phyloP scores from a whole-genome alignment of 352 stramenopile genomes.

The Phytopythium kandeliae region DNA sequence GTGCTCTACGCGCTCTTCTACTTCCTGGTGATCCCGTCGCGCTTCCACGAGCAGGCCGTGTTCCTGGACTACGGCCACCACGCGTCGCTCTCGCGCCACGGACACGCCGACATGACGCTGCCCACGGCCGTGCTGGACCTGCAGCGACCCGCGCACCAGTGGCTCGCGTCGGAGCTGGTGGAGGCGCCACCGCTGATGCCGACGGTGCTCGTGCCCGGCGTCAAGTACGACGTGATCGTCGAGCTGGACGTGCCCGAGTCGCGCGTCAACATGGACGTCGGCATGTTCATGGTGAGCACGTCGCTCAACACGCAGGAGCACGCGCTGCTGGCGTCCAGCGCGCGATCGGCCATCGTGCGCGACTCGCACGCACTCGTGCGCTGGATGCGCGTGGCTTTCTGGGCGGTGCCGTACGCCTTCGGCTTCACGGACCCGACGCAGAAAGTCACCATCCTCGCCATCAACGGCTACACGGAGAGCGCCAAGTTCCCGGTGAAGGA shows the following conservation, averaged over 20 bases:
- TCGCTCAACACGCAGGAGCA: constrained; percentile 21
- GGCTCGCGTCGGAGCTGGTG: constrained; percentile 31
- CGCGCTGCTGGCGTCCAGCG: constrained; percentile 34
- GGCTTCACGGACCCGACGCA: constrained; percentile 54
- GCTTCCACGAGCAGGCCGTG: constrained; percentile 70
- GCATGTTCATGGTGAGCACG: constrained; percentile 76
- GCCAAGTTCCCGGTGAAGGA: constrained; percentile 40
- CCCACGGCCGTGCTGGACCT: constrained; percentile 55
- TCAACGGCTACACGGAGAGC: constrained; percentile 71
- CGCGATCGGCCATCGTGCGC: constrained; percentile 53
- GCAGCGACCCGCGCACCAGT: constrained; percentile 49
- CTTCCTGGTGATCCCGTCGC: constrained; percentile 71
- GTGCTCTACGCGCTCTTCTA: constrained; percentile 69
- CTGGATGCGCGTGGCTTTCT: constrained; percentile 34
- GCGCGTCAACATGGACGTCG: constrained; percentile 49
- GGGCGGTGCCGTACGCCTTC: constrained; percentile 50
- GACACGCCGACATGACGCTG: constrained; percentile 18
- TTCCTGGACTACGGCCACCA: constrained; percentile 75
- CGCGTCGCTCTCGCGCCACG: constrained; percentile 16
- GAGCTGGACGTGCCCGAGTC: constrained; percentile 68
- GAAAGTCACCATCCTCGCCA: constrained; percentile 35
- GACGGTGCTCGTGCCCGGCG: constrained; percentile 44
- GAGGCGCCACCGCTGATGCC: constrained; percentile 10
- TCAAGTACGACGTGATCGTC: constrained; percentile 78
- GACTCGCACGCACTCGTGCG: constrained; percentile 55